Evolutionary conservation across 768 basidiomycete species (phyloP).

Genomic region (Mycena kentingensis): DNA sequence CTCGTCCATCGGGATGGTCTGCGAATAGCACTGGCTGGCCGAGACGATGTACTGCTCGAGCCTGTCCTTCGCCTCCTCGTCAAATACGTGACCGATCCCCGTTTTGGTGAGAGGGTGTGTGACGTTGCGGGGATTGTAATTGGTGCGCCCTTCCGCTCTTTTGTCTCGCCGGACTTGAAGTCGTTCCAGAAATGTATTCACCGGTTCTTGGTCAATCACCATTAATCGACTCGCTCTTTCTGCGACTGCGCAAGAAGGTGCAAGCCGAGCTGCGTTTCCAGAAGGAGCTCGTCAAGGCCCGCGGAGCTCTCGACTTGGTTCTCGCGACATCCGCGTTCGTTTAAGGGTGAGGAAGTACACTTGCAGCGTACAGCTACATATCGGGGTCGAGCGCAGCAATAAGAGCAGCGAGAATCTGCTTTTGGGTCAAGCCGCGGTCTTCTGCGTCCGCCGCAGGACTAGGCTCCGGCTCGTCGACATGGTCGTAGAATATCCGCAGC

Average conservation of each 20-base stretch:
- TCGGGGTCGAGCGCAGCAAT: constrained; percentile 56
- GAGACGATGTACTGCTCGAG: constrained; percentile 92
- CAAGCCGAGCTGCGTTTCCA: constrained; percentile 85
- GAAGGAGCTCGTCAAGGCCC: constrained; percentile 76
- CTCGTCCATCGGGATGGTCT: constrained; percentile 90
- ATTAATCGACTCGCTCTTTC: constrained; percentile 83
- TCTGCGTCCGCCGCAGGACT: constrained; percentile 31
- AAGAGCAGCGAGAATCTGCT: constrained; percentile 67
- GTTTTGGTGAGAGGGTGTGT: constrained; percentile 88
- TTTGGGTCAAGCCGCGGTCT: constrained; percentile 54
- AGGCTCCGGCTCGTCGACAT: constrained; percentile 55
- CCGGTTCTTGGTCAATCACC: constrained; percentile 94
- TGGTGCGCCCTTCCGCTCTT: constrained; percentile 52
- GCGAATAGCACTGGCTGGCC: constrained; percentile 79
- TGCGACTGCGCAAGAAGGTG: constrained; percentile 83
- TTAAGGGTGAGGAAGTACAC: constrained; percentile 5
- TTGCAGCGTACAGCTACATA: constrained; percentile 5
- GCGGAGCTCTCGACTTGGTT: constrained; percentile 91
- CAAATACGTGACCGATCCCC: constrained; percentile 84
- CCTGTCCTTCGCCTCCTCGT: constrained; percentile 86
- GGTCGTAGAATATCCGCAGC: constrained; percentile 69
- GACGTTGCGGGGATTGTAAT: constrained; percentile 80
- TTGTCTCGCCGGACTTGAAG: constrained; percentile 8
- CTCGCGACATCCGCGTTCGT: constrained; percentile 54
- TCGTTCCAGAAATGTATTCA: constrained; percentile 78